These are phyloP conservation scores for Evansstolkia leycettana DNA, from an alignment of 495 filamentous ascomycete genomes.

Conservation along the genomic window DNA sequence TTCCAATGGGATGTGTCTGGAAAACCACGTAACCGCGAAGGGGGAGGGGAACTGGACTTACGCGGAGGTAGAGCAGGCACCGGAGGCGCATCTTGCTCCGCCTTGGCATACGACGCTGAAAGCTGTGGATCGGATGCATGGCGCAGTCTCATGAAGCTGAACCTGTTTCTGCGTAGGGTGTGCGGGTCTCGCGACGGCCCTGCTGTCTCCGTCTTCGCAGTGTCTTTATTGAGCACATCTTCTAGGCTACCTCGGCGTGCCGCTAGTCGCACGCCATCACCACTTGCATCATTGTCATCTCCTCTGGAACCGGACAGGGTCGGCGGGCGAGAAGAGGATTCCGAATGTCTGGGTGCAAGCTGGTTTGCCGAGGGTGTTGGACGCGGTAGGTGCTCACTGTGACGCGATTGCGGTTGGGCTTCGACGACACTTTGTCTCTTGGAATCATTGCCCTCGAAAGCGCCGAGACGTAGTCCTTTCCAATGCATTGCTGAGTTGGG, in stretches of 20 bases:
- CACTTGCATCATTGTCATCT: conserved; percentile 3
- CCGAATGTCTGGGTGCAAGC: conserved; percentile 22
- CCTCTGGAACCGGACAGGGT: conserved; percentile 8
- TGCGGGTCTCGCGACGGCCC: conserved; percentile 13
- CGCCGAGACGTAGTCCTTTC: conserved; percentile 31
- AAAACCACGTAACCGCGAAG: neutral
- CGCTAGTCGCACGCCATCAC: conserved; percentile 5
- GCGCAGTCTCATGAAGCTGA: conserved; percentile 81
- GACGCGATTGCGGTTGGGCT: conserved; percentile 19
- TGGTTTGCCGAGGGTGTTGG: conserved; percentile 19
- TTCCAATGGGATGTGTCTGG: neutral
- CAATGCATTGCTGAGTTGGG: conserved; percentile 31
- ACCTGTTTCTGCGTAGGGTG: conserved; percentile 43
- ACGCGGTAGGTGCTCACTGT: conserved; percentile 33
- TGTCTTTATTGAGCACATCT: conserved; percentile 1
- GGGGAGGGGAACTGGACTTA: conserved; percentile 35
- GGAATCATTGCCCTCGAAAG: conserved; percentile 22
- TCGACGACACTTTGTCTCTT: conserved; percentile 28
- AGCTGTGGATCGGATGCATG: conserved; percentile 92
- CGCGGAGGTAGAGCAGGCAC: conserved; percentile 61
- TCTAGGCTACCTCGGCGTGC: conserved; percentile 7
- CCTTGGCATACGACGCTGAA: conserved; percentile 68
- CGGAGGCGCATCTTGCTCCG: conserved; percentile 49
- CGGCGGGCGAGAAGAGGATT: conserved; percentile 24
- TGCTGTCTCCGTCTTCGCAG: conserved; percentile 9